Evolutionary conservation across 2,329 filamentous ascomycete species (phyloP).

Genomic region (Nemania diffusa): DNA sequence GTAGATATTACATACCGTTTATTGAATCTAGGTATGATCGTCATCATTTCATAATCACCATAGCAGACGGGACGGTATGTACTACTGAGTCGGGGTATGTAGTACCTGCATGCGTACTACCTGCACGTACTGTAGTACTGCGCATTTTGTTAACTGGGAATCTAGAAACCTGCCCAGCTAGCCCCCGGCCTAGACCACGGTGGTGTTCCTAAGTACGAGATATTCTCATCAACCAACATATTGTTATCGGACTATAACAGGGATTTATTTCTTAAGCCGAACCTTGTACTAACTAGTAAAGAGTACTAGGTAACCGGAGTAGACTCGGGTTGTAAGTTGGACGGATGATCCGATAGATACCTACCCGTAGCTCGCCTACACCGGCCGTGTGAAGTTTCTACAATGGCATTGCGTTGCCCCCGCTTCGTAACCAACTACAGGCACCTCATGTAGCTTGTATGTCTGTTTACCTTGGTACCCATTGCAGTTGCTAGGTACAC

Average conservation of each 20-base stretch:
- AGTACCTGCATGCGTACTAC: not conserved
- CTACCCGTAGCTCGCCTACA: not conserved
- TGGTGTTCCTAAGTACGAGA: not conserved
- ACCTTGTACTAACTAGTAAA: not conserved
- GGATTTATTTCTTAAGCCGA: not conserved
- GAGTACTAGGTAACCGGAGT: not conserved
- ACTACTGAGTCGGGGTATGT: not conserved
- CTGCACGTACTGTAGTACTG: not conserved
- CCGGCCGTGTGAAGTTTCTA: not conserved
- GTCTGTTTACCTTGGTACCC: no score
- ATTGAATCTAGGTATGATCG: not conserved
- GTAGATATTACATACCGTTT: not conserved
- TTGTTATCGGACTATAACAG: not conserved
- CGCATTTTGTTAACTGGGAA: not conserved
- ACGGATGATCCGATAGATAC: not conserved
- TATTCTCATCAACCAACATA: not conserved
- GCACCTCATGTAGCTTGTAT: no score
- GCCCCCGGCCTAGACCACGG: not conserved
- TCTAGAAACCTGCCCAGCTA: not conserved
- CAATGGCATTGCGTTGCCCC: not conserved
- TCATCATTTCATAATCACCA: not conserved
- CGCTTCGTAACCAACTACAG: no score
- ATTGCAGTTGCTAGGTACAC: no score
- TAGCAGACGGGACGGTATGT: no score
- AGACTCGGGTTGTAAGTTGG: not conserved